Percentiles rank a stretch among this genome's conserved stretches.
phyloP scores from a whole-genome alignment of 805 yeast genomes.

The Wickerhamiella galacta region DNA sequence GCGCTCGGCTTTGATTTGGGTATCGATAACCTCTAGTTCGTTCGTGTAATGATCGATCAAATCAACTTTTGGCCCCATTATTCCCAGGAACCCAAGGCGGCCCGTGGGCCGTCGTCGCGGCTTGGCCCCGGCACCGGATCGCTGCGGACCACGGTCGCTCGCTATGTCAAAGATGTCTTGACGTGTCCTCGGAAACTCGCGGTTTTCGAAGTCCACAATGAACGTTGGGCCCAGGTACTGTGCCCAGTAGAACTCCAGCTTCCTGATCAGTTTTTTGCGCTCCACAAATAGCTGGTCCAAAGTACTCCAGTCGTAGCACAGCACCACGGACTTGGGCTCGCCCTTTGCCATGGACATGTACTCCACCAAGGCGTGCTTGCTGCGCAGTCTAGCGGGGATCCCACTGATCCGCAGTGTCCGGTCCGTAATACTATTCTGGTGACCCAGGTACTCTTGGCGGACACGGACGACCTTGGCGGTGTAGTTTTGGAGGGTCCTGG shows the following conservation, averaged over 20 bases:
- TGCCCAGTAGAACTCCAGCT: slow-evolving; percentile 59
- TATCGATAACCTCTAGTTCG: slow-evolving; percentile 51
- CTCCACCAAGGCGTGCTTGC: slow-evolving; percentile 47
- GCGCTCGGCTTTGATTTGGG: slow-evolving; percentile 49
- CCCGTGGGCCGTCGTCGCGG: no score
- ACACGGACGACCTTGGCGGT: slow-evolving; percentile 58
- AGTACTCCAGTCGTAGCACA: slow-evolving; percentile 76
- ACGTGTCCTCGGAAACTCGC: no score
- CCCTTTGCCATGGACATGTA: slow-evolving; percentile 72
- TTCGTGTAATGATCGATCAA: slow-evolving; percentile 64
- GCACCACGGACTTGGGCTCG: slow-evolving; percentile 53
- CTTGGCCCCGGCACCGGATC: no score
- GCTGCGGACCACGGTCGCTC: no score
- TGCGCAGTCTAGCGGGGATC: slow-evolving; percentile 66
- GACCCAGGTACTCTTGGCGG: slow-evolving; percentile 69
- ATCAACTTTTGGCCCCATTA: slow-evolving; percentile 56
- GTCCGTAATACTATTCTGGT: slow-evolving; percentile 78
- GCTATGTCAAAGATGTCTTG: no score
- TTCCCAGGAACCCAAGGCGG: slow-evolving; percentile 41
- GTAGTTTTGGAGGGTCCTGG: slow-evolving; percentile 31
- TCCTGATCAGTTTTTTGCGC: slow-evolving; percentile 35
- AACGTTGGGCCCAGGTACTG: slow-evolving; percentile 36
- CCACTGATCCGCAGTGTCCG: slow-evolving; percentile 79
- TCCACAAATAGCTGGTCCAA: slow-evolving; percentile 49
- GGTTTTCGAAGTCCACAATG: slow-evolving; percentile 8